Base-by-base conservation (phyloP, 208 protist species). In the Leishmania braziliensis region DNA sequence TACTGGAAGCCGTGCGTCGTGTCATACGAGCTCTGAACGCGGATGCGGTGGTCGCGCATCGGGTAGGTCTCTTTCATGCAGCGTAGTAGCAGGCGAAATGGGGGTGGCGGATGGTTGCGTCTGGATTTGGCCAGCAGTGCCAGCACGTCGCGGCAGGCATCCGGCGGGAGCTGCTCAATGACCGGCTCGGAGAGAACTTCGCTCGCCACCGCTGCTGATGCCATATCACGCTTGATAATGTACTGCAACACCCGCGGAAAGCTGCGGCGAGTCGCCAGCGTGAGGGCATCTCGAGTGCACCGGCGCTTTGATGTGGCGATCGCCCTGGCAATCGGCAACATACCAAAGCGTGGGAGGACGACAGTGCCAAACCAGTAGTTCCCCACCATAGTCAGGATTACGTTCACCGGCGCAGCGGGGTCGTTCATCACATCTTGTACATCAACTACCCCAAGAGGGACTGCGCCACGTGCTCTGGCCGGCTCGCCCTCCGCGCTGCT, bases 351-450 rank as follows among this genome's bases (percentile, higher is more conserved):
- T 9, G 93, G 89, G 63, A 98, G 84, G 46, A 88, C 84, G 10
- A 90, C 86, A 2, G 91, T 94, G n/a, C 89, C 84, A 58, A 96
- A 90, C 93, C 95, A 98, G 79, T 92, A 96, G 1, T 87, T 85
- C 12, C 87, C 91, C 16, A 95, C n/a, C 54, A 89, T 77, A 1
- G 85, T 82, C 3, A 86, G 76, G 8, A 95, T 77, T 26, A 95
- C 85, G 29, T 87, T 87, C 29, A 97, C 69, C 75, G 78, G 74
- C 51, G 66, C 74, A 29, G 54, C 56, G 63, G 39, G 54, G 73
- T 70, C 60, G 23, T 39, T 51, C 79, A 48, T 50, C 6, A n/a
- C 77, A 39, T 54, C 43, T 4, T 62, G 43, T 43, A 5, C 26
- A 77, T 62, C 72, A n/a, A 14, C 51, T 43, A 76, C 50, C 51